Evolutionary conservation across 1,284 basidiomycete species (phyloP).

Genomic region (Pholiota adiposa): DNA sequence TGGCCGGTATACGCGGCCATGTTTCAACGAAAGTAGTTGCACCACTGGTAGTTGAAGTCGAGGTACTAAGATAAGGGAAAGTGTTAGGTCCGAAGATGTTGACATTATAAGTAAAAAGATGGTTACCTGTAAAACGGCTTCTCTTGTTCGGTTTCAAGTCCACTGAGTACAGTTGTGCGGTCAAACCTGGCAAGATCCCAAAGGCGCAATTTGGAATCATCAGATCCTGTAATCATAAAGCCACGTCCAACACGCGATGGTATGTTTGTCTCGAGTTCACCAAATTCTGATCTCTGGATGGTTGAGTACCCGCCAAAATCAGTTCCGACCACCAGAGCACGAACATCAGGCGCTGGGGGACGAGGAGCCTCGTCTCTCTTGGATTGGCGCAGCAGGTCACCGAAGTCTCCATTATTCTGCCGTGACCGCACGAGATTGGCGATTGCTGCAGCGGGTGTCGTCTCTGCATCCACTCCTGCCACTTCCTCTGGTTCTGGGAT

Average conservation of each 20-base stretch:
- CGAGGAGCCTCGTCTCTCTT: conserved; percentile 40
- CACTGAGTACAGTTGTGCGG: conserved; percentile 73
- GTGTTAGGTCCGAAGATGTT: background rate
- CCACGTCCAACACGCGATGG: conserved; percentile 54
- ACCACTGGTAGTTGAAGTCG: conserved; percentile 37
- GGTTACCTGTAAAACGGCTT: conserved; percentile 70
- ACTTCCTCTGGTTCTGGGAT: conserved; percentile 55
- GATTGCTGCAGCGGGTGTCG: conserved; percentile 70
- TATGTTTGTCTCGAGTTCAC: conserved; percentile 48
- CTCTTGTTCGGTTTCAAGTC: conserved; percentile 70
- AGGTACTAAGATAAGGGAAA: conserved; percentile 31
- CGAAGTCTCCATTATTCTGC: conserved; percentile 36
- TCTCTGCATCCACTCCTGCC: conserved; percentile 57
- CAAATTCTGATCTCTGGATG: conserved; percentile 58
- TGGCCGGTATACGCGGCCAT: conserved; percentile 54
- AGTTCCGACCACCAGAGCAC: conserved; percentile 65
- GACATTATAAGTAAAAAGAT: conserved; percentile 4
- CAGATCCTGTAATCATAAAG: conserved; percentile 81
- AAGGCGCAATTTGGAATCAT: conserved; percentile 79
- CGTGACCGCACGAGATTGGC: conserved; percentile 53
- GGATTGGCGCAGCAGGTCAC: conserved; percentile 27
- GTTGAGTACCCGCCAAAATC: conserved; percentile 74
- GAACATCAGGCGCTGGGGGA: conserved; percentile 61
- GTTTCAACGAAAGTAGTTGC: conserved; percentile 65
- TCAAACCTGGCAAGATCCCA: conserved; percentile 83